Evolutionary conservation across 2,329 filamentous ascomycete species (phyloP).

Genomic region (Capronia americana): DNA sequence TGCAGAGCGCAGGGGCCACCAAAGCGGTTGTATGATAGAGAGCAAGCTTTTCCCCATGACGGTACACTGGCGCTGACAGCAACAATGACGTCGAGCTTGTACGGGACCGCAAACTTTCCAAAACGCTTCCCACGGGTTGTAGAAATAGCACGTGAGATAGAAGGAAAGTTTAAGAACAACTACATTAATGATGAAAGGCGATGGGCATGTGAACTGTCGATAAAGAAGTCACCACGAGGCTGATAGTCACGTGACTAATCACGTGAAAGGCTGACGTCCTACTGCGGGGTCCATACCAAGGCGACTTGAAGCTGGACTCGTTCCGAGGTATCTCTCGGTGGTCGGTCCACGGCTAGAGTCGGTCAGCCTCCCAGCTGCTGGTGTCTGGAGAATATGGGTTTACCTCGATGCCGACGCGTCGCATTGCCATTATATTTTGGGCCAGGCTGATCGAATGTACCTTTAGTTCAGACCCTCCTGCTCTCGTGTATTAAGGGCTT

Average conservation of each 20-base stretch:
- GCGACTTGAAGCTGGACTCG: background rate
- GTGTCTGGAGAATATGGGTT: background rate
- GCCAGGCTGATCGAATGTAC: background rate
- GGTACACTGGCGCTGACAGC: background rate
- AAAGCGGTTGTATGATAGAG: background rate
- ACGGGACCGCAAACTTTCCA: background rate
- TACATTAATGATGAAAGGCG: background rate
- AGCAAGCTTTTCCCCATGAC: background rate
- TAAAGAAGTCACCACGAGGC: background rate
- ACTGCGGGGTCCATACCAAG: background rate
- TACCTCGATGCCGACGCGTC: slow-evolving; percentile 17
- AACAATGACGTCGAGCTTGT: background rate
- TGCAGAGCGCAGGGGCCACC: background rate
- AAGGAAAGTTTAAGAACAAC: background rate
- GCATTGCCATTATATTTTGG: background rate
- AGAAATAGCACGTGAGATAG: background rate
- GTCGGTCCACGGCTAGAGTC: slow-evolving; percentile 8
- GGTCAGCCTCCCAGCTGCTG: slow-evolving; percentile 18
- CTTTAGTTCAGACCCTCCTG: background rate
- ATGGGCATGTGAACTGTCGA: background rate
- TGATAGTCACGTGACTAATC: background rate
- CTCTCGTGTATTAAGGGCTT: background rate
- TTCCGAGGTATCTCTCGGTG: slow-evolving; percentile 10
- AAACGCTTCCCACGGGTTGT: background rate
- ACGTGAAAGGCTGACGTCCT: background rate